Conservation (phyloP, 495 filamentous ascomycete genomes). For the Aspergillus nidulans region DNA sequence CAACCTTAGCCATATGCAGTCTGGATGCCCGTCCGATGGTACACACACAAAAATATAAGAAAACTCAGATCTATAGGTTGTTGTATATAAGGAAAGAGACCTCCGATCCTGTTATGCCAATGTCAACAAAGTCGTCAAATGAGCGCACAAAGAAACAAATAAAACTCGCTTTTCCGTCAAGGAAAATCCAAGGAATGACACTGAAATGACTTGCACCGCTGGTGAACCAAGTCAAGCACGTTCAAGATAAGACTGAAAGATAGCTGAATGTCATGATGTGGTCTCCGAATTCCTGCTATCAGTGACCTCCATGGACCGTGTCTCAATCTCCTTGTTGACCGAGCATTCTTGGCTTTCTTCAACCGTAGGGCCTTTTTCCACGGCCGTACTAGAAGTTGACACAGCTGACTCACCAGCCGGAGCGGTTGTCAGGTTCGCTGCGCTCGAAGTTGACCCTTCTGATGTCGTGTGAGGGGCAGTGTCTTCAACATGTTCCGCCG, state of each 20-base stretch:
- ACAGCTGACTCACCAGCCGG: conserved; percentile 17
- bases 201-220: background rate
- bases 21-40: background rate
- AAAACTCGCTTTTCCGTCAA: conserved; percentile 12
- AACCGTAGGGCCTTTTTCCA: conserved; percentile 12
- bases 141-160: conserved; percentile 2
- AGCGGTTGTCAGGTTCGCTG: no score
- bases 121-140: conserved; percentile 1
- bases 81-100: conserved; percentile 22
- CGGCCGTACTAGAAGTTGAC: conserved; percentile 3
- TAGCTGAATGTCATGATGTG: conserved; percentile 18
- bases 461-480: conserved; percentile 8
- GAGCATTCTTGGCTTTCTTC: conserved; percentile 14
- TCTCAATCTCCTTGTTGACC: conserved; percentile 37
- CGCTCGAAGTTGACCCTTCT: conserved; percentile 23
- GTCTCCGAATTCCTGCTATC: conserved; percentile 23
- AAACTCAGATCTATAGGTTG: conserved; percentile 18
- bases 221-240: background rate
- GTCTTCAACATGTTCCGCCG: conserved; percentile 44
- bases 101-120: conserved; percentile 16
- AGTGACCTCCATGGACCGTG: conserved; percentile 36
- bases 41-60: background rate
- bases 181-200: conserved; percentile 3
- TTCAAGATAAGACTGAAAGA: background rate
- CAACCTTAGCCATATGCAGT: conserved; percentile 5